Evolutionary conservation across 2,329 filamentous ascomycete genomes (phyloP).

Genomic region (Aspergillus caelatus): DNA sequence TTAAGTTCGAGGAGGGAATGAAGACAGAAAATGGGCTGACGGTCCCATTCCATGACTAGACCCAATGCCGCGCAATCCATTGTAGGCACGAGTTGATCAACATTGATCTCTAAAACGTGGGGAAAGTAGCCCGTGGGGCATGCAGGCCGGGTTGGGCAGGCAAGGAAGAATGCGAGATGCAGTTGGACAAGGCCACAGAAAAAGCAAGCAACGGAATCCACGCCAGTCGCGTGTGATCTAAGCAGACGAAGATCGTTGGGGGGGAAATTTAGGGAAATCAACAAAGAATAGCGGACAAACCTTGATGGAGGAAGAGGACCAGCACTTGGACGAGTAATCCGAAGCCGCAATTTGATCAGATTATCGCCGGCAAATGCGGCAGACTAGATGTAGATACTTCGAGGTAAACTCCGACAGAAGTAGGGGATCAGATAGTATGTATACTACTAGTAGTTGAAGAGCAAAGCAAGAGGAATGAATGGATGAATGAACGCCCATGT

Average conservation of each 20-base stretch:
- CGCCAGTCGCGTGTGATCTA: neutral
- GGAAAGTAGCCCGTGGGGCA: slow-evolving; percentile 17
- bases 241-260: neutral
- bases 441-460: neutral
- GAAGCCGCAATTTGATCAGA: neutral
- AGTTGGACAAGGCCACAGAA: slow-evolving; percentile 1
- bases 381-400: neutral
- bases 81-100: slow-evolving; percentile 10
- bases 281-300: neutral
- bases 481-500: neutral
- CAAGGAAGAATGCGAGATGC: neutral
- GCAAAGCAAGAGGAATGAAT: neutral
- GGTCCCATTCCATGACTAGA: slow-evolving; percentile 8
- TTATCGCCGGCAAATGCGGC: neutral
- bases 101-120: slow-evolving; percentile 14
- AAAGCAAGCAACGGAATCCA: neutral
- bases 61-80: slow-evolving; percentile 13
- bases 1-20: slow-evolving; percentile 7
- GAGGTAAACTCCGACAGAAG: neutral
- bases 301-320: neutral
- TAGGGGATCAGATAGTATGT: neutral
- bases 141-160: slow-evolving; percentile 4
- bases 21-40: slow-evolving; percentile 8
- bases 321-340: neutral
- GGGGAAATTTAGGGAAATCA: neutral